Conservation (phyloP, 768 basidiomycete species). For the Hypsizygus marmoreus region DNA sequence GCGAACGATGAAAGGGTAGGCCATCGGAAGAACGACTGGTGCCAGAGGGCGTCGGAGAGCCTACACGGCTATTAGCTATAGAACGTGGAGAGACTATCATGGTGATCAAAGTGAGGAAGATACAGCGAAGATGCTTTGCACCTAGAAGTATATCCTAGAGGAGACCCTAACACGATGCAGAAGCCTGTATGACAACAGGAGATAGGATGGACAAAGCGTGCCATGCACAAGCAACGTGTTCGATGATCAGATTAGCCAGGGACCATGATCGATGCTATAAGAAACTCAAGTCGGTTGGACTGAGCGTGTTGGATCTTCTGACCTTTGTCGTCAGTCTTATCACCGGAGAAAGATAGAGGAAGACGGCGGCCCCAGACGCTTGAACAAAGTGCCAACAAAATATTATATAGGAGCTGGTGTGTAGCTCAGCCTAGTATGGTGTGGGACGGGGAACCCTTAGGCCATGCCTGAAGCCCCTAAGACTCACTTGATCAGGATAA, state of each 20-base stretch:
- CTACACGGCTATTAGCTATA: conserved; percentile 15
- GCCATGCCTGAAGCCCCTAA: too few relatives aligned
- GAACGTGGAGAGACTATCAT: conserved; percentile 3
- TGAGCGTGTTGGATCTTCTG: not conserved
- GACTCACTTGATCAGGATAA: too few relatives aligned
- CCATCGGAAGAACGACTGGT: conserved; percentile 21
- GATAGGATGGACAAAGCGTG: not conserved
- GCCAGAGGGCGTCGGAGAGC: conserved; percentile 29
- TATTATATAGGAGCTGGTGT: too few relatives aligned
- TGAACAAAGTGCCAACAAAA: too few relatives aligned
- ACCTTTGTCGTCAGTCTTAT: not conserved
- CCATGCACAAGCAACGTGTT: conserved; percentile 9
- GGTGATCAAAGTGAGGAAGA: too few relatives aligned
- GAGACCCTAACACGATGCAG: too few relatives aligned
- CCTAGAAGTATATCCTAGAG: not conserved
- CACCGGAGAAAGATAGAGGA: too few relatives aligned
- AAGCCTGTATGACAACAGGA: not conserved
- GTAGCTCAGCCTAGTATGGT: too few relatives aligned
- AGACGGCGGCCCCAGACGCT: too few relatives aligned
- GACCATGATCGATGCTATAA: conserved; percentile 1
- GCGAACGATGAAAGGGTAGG: conserved; percentile 39
- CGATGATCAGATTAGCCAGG: not conserved
- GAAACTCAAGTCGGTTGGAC: too few relatives aligned
- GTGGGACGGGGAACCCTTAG: too few relatives aligned
- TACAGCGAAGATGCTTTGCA: too few relatives aligned